phyloP scores from a whole-genome alignment of 2,329 filamentous ascomycete genomes.

The Phaeosphaeria sp. region DNA sequence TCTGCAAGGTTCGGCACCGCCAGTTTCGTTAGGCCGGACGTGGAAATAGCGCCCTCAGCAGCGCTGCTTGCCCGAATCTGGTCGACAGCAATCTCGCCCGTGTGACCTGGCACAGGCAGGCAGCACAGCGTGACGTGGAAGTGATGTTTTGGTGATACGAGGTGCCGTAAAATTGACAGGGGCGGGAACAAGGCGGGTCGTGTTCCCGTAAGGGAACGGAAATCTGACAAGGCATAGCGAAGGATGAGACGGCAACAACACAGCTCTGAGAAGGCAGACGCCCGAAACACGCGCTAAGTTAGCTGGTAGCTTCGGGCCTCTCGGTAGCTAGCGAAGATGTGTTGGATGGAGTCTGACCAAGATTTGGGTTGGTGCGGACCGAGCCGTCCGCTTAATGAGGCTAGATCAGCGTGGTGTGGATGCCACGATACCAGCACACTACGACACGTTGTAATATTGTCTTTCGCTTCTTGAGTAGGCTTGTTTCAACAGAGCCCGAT shows the following conservation, averaged over 20 bases:
- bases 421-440: not conserved
- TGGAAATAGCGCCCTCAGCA: conserved; percentile 4
- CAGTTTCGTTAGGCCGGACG: conserved; percentile 7
- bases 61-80: not conserved
- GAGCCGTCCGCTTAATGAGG: not conserved
- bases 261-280: not conserved
- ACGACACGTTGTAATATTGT: not conserved
- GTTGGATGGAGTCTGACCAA: not conserved
- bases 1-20: conserved; percentile 19
- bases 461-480: too few species aligned
- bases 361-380: not conserved
- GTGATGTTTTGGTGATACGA: conserved; percentile 1
- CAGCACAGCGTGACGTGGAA: not conserved
- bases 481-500: too few species aligned
- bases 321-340: not conserved
- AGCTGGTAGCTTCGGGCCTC: not conserved
- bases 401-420: not conserved
- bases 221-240: not conserved
- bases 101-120: conserved; percentile 1
- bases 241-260: not conserved
- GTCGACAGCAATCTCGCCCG: not conserved
- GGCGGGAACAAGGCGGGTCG: not conserved
- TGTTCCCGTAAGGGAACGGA: not conserved
- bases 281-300: not conserved
- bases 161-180: not conserved